Percentiles rank a stretch among this genome's conserved stretches.
phyloP scores from a whole-genome alignment of 2,329 filamentous ascomycete genomes.

The Diaporthe batatas region DNA sequence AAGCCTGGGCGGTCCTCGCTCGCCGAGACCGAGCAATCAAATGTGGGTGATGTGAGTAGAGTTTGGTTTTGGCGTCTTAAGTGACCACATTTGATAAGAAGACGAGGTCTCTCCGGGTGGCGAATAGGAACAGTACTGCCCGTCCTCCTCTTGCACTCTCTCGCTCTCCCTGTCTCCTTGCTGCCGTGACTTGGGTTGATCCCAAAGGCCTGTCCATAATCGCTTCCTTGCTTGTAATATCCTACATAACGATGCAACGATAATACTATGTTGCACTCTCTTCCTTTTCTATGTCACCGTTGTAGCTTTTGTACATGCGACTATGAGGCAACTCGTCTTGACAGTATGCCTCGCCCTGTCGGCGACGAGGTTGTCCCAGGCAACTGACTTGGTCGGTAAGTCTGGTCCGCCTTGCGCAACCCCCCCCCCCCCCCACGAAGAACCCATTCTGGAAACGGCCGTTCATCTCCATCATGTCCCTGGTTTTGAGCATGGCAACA shows the following conservation, averaged over 20 bases:
- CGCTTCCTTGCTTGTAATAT: too few species aligned
- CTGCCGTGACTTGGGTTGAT: conserved; percentile 2
- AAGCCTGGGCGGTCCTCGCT: conserved; percentile 10
- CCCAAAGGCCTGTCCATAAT: background rate
- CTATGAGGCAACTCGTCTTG: conserved; percentile 36
- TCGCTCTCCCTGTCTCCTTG: background rate
- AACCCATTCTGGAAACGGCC: background rate
- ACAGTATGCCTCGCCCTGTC: conserved; percentile 34
- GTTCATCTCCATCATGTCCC: background rate
- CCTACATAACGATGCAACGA: background rate
- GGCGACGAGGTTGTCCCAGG: conserved; percentile 15
- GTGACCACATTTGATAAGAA: background rate
- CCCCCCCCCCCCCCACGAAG: background rate
- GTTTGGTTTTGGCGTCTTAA: background rate
- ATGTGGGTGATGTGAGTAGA: background rate
- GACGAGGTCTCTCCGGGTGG: background rate
- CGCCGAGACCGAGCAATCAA: background rate
- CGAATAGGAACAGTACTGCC: background rate
- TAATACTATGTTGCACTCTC: background rate
- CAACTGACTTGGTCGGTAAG: conserved; percentile 10
- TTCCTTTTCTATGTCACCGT: conserved; percentile 1
- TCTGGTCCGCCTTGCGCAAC: background rate
- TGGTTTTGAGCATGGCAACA: background rate
- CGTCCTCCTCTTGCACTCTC: background rate
- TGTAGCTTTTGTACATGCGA: background rate